Percentiles rank a stretch among this genome's conserved stretches.
Evolutionary conservation across 441 rosid genomes (phyloP).

Genomic region (Raphanus hybrid): DNA sequence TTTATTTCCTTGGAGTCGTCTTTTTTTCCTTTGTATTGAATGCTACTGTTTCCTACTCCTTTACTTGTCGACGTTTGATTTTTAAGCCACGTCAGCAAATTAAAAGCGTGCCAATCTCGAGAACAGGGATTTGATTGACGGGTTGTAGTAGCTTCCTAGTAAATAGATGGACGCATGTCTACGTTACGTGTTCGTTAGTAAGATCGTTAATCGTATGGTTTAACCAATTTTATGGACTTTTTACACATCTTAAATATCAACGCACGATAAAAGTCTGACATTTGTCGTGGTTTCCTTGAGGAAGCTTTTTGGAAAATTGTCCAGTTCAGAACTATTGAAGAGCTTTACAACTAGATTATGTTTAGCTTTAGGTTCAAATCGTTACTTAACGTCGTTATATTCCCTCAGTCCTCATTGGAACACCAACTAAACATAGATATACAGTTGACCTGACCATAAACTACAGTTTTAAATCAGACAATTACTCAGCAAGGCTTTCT

Average conservation of each 20-base stretch:
- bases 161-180: neutral
- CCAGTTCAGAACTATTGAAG: neutral
- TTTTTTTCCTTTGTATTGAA: neutral
- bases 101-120: slow-evolving; percentile 28
- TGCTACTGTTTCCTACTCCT: neutral
- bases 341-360: neutral
- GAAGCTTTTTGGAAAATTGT: too few species aligned
- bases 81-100: slow-evolving; percentile 22
- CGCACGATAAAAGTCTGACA: neutral
- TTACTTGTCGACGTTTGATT: neutral
- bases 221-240: neutral
- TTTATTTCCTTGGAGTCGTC: neutral
- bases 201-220: neutral
- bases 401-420: neutral
- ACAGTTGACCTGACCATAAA: neutral
- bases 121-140: neutral
- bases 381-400: neutral
- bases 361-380: neutral
- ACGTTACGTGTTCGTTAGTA: neutral
- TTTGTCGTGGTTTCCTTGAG: too few species aligned
- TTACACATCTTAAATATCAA: neutral
- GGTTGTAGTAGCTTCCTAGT: neutral
- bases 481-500: neutral
- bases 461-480: neutral
- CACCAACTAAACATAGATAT: neutral